phyloP scores from a whole-genome alignment of 768 basidiomycete species.

The Scleroderma bovista region DNA sequence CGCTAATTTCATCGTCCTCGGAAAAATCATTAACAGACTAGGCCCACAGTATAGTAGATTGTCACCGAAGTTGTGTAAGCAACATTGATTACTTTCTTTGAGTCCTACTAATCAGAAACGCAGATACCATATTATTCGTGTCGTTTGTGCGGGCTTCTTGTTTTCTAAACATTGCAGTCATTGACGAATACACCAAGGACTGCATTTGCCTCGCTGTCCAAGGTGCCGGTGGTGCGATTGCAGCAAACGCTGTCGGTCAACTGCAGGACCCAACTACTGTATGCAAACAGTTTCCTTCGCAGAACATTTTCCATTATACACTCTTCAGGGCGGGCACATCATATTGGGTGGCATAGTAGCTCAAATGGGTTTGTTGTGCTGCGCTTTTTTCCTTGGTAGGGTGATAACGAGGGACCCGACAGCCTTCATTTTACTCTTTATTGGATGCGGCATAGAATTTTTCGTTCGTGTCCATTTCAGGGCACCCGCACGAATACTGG shows the following conservation, averaged over 20 bases:
- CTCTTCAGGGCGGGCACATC: slow-evolving; percentile 39
- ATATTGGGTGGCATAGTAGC: slow-evolving; percentile 63
- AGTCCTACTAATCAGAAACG: background rate
- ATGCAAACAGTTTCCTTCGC: background rate
- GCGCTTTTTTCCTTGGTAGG: slow-evolving; percentile 9
- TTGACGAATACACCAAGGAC: slow-evolving; percentile 20
- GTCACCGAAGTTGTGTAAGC: slow-evolving; percentile 24
- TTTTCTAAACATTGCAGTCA: background rate
- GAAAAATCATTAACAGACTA: slow-evolving; percentile 37
- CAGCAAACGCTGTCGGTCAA: slow-evolving; percentile 31
- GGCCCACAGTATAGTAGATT: slow-evolving; percentile 49
- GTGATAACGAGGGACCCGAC: background rate
- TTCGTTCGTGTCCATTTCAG: slow-evolving; percentile 36
- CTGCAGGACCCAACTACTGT: slow-evolving; percentile 15
- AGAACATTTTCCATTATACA: slow-evolving; percentile 1
- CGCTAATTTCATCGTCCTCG: slow-evolving; percentile 50
- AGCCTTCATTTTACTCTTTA: slow-evolving; percentile 42
- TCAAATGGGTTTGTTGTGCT: slow-evolving; percentile 39
- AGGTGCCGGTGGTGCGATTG: slow-evolving; percentile 39
- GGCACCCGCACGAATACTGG: slow-evolving; percentile 25
- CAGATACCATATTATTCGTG: slow-evolving; percentile 10
- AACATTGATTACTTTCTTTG: background rate
- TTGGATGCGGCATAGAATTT: slow-evolving; percentile 40
- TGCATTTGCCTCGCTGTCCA: slow-evolving; percentile 35
- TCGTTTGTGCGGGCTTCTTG: slow-evolving; percentile 5